These are phyloP conservation scores for Neofusicoccum parvum DNA, from an alignment of 2,329 filamentous ascomycete species.

Conservation along the genomic window DNA sequence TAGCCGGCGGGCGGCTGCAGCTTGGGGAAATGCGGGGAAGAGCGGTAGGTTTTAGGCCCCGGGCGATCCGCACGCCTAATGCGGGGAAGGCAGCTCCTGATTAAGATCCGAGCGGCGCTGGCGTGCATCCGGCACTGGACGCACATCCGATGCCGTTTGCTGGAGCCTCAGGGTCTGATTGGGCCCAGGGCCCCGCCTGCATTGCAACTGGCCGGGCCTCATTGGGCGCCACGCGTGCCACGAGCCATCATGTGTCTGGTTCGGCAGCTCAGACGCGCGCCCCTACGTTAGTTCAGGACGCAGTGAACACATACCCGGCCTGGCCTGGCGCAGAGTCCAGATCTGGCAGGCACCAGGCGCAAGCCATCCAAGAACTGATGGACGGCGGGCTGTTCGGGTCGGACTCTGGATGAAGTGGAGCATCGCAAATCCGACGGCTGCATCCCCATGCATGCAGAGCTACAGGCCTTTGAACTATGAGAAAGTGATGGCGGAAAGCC, in stretches of 20 bases:
- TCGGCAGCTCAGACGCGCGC: neutral
- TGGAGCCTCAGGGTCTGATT: neutral
- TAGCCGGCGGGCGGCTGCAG: neutral
- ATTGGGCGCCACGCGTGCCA: neutral
- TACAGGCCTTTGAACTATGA: no score
- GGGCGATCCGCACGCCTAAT: neutral
- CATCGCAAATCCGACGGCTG: no score
- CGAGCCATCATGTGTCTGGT: neutral
- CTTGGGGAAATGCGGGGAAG: conserved; percentile 8
- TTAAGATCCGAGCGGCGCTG: neutral
- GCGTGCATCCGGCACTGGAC: neutral
- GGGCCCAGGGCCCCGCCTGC: neutral
- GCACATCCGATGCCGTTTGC: neutral
- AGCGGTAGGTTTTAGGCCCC: neutral
- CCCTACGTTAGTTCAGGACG: no score
- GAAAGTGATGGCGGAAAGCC: no score
- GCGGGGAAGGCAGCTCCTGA: neutral
- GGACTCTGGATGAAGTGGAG: no score
- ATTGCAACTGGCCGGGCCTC: neutral
- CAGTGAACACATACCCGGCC: no score
- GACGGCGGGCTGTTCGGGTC: no score
- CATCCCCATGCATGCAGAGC: no score
- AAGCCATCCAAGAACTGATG: no score
- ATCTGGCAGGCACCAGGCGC: no score
- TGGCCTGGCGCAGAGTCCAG: no score